Percentiles rank a stretch among this genome's conserved stretches.
These are phyloP conservation scores for Cubamyces sp. DNA, from an alignment of 768 basidiomycete species.

Conservation along the genomic window DNA sequence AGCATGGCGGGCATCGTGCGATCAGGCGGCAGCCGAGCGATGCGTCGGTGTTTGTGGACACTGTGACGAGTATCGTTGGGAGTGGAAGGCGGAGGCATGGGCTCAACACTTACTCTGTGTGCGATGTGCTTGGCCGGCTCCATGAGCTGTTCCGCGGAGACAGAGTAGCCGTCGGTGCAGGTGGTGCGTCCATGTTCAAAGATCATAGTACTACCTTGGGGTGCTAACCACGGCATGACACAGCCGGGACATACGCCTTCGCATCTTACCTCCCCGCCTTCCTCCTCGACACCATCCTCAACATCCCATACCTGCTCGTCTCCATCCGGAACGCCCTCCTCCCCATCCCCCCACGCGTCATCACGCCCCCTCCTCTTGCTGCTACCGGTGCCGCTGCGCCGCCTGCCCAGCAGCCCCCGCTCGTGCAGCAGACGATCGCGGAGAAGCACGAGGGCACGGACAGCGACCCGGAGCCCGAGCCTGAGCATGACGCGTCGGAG, in stretches of 20 bases:
- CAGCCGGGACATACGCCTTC: constrained; percentile 70
- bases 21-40: constrained; percentile 58
- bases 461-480: constrained; percentile 29
- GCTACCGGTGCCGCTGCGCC: constrained; percentile 13
- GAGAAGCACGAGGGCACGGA: constrained; percentile 18
- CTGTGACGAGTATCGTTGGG: constrained; percentile 61
- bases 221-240: constrained; percentile 2
- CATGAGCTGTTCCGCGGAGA: constrained; percentile 67
- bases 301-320: constrained; percentile 67
- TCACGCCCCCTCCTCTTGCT: constrained; percentile 14
- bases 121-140: constrained; percentile 50
- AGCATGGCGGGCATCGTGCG: constrained; percentile 44
- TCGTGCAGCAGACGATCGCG: constrained; percentile 14
- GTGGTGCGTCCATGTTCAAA: constrained; percentile 53
- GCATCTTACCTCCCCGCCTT: constrained; percentile 72
- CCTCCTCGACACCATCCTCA: constrained; percentile 66
- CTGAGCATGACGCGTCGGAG: constrained; percentile 41
- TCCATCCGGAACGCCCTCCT: constrained; percentile 64
- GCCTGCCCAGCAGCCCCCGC: background rate
- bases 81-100: constrained; percentile 48
- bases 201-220: background rate
- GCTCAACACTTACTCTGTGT: constrained; percentile 11
- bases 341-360: constrained; percentile 51
- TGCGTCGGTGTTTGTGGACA: constrained; percentile 59
- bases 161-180: constrained; percentile 75